These are phyloP conservation scores for Cryptosporidium ryanae DNA, from an alignment of 169 alveolate genomes.

Conservation along the genomic window DNA sequence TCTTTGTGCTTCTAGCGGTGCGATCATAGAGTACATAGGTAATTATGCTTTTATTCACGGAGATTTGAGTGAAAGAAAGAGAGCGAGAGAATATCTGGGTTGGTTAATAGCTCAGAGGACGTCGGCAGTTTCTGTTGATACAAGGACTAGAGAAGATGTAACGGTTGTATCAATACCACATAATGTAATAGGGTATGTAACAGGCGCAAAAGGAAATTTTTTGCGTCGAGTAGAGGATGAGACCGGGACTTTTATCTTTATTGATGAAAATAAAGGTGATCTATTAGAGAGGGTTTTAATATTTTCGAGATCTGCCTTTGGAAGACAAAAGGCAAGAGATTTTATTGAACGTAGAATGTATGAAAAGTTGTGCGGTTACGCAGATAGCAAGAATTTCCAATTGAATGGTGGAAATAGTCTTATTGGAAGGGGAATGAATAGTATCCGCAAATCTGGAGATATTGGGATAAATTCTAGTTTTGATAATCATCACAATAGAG, in stretches of 20 bases:
- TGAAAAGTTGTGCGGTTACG: constrained; percentile 69
- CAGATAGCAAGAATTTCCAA: constrained; percentile 40
- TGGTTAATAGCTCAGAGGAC: constrained; percentile 75
- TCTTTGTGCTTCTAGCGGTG: constrained; percentile 81
- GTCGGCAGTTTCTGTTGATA: constrained; percentile 66
- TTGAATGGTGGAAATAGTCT: constrained; percentile 1
- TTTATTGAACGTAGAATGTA: constrained; percentile 69
- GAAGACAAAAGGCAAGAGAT: constrained; percentile 71
- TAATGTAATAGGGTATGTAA: constrained; percentile 79
- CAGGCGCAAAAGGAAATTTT: constrained; percentile 79
- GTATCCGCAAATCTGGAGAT: constrained; percentile 34
- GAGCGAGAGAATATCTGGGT: constrained; percentile 74
- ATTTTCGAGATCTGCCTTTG: constrained; percentile 70
- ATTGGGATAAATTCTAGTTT: constrained; percentile 14
- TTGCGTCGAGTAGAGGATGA: constrained; percentile 79
- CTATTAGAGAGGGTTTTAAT: constrained; percentile 56
- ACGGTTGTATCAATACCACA: constrained; percentile 77
- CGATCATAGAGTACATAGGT: constrained; percentile 80
- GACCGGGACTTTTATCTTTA: constrained; percentile 79
- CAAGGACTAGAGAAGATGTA: constrained; percentile 77
- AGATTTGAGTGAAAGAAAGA: constrained; percentile 67
- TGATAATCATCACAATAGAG: neutral
- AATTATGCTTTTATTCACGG: constrained; percentile 75
- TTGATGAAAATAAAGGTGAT: constrained; percentile 76
- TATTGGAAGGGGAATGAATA: constrained; percentile 22